Evolutionary conservation across 306 rosid genomes (phyloP), one percentile per base, ranked within the genome.

Genomic region (Purshia tridentata): DNA sequence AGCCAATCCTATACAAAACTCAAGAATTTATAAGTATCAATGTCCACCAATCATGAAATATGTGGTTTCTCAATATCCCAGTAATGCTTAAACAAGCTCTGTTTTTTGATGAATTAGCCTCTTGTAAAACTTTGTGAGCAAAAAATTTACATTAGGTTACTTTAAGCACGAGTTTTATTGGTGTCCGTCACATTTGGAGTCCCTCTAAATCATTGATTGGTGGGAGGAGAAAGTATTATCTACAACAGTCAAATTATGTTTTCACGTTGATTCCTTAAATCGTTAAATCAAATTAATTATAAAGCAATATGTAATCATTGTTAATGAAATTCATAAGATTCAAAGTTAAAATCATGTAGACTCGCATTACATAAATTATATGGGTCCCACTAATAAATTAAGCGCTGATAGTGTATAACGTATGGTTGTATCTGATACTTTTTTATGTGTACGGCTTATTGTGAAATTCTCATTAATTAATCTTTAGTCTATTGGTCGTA

Each of bases 1-100:
- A 15, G 88, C 98, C 83, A 93, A 73, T 41, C 98, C 98, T 93
- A 23, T 93, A 23, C 61, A 77, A 53, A 49, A 47, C n/a, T 9
- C 14, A 6, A 53, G 40, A 3, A 8, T 9, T 40, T 41, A 7
- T 52, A 12, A 67, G 46, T 13, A 14, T 1, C 1, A 2, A 16
- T 61, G 4, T 37, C 15, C 6, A 48, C 15, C 6, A 48, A 23
- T 14, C 40, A 14, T 15, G 14, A 35, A 23, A 44, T 8, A 44
- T 44, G 47, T 58, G 37, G 9, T 55, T 55, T 55, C 61, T 20
- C 42, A 57, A 56, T 29, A 5, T 16, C 13, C n/a, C 4, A 11
- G 4, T 16, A 59, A 16, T 23, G 56, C 12, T 47, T 66, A 16
- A 29, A 48, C 20, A 13, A 22, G 71, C 5, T 14, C n/a, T 47